Base-by-base conservation (phyloP, 2,329 filamentous ascomycete genomes). In the Tolypocladium amazonense region DNA sequence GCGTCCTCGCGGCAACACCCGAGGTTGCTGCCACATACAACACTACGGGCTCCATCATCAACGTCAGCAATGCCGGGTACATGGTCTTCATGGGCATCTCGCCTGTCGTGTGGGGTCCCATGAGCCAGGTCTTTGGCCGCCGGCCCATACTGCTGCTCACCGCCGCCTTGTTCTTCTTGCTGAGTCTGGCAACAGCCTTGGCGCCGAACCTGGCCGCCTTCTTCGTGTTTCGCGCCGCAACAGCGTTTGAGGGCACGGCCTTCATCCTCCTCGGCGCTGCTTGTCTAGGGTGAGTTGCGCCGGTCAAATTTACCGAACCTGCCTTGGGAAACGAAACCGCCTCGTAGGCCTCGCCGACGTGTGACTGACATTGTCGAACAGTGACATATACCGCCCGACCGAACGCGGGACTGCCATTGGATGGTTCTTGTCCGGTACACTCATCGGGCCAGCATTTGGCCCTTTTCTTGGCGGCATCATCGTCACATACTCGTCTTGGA, bases 381-480 rank as follows among this genome's bases (percentile, higher is more conserved):
- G 77, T 56, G 84, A 88, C 65, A 81, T 86, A 41, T 87, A 86
- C 65, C 80, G 83, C 1, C 84, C 85, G 4, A 85, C 83, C 0
- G 85, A 89, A 63, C 81, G 89, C 33, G 89, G 84, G 2, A 90
- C 87, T 3, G 88, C 88, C 2, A 80, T 90, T 14, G 85, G 87
- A 1, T 92, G 86, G 85, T 90, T 90, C 66, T 71, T 90, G 45
- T 84, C 81, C 0, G 88, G 88, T 0, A 89, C 86, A 0, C 75
- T 92, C 0, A 83, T 90, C 54, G 89, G 88, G 0, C 88, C 89
- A 8, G 86, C 85, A 0, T 78, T 88, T 67, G 88, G 88, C 0
- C 83, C 84, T 0, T 88, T 90, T 66, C 76, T 92, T 12, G 84
- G 89, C 59, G 89, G 88, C 30, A 85, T 91, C 53, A 89, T 93